A percentile compares a stretch with the other conserved stretches of the same genome.
phyloP scores from a whole-genome alignment of 306 rosid genomes.

The Rubus parviflorus region DNA sequence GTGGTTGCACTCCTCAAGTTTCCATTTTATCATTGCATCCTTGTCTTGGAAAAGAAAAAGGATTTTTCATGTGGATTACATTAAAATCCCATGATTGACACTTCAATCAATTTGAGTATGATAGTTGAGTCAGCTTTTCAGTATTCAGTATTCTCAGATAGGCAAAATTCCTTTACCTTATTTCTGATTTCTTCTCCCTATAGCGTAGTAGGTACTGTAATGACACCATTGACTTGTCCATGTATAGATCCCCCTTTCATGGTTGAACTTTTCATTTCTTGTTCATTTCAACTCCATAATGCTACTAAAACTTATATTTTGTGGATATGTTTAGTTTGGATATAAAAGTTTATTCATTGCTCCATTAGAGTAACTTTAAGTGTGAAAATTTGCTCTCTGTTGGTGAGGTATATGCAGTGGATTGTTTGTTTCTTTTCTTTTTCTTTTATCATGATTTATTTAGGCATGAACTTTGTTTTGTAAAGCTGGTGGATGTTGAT shows the following conservation, averaged over 20 bases:
- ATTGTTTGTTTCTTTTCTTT: background rate
- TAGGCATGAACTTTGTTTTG: slow-evolving; percentile 3
- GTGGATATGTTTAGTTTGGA: background rate
- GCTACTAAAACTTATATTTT: background rate
- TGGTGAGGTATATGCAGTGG: background rate
- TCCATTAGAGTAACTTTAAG: background rate
- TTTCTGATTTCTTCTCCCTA: background rate
- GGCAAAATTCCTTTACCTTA: background rate
- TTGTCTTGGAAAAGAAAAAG: background rate
- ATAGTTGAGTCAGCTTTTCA: background rate
- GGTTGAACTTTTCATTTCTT: background rate
- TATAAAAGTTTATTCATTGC: background rate
- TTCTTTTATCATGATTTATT: background rate
- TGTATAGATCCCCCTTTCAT: background rate
- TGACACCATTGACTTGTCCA: background rate
- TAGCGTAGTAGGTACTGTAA: background rate
- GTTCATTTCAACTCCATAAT: background rate
- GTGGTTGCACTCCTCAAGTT: background rate
- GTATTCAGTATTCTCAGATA: background rate
- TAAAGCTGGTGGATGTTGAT: slow-evolving; percentile 17
- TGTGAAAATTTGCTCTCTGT: background rate
- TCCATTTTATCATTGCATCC: background rate
- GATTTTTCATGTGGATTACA: background rate
- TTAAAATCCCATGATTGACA: background rate
- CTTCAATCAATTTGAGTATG: background rate